A percentile compares a stretch with the other conserved stretches of the same genome.
phyloP scores from a whole-genome alignment of 495 filamentous ascomycete genomes.

The Penicillium simplicissimum region DNA sequence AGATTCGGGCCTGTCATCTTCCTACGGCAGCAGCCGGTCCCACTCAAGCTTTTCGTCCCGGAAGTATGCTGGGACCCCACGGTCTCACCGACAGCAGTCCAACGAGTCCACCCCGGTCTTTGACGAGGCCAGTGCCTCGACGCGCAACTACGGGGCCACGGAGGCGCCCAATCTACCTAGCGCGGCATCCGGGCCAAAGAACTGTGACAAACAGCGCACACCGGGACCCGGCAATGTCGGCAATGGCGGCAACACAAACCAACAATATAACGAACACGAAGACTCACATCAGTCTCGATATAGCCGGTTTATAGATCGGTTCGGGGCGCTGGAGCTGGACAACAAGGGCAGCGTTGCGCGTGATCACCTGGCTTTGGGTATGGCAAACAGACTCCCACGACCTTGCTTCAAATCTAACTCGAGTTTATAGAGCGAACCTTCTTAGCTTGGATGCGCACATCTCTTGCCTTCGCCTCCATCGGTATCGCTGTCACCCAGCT shows the following conservation, averaged over 20 bases:
- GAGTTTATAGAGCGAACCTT: constrained; percentile 80
- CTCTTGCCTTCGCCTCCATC: constrained; percentile 92
- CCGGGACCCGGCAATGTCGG: background rate
- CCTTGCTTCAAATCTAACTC: constrained; percentile 23
- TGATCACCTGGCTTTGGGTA: constrained; percentile 93
- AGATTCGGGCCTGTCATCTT: constrained; percentile 28
- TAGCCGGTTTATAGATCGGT: constrained; percentile 58
- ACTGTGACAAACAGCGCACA: background rate
- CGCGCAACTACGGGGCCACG: constrained; percentile 42
- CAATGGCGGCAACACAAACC: background rate
- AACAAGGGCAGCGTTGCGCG: constrained; percentile 96
- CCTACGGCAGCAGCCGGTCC: constrained; percentile 26
- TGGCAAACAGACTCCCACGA: constrained; percentile 17
- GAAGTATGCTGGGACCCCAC: constrained; percentile 12
- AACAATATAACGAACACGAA: background rate
- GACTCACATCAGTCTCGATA: constrained; percentile 48
- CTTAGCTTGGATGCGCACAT: constrained; percentile 94
- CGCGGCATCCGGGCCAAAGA: background rate
- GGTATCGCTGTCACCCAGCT: constrained; percentile 96
- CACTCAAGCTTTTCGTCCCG: constrained; percentile 25
- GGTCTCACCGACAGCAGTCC: constrained; percentile 15
- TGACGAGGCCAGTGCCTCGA: constrained; percentile 22
- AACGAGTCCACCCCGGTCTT: constrained; percentile 42
- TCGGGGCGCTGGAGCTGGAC: constrained; percentile 85
- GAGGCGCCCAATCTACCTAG: constrained; percentile 19